Percentiles rank a stretch among this genome's conserved stretches.
Evolutionary conservation across 495 filamentous ascomycete genomes (phyloP).

Genomic region (Venustampulla echinocandica): DNA sequence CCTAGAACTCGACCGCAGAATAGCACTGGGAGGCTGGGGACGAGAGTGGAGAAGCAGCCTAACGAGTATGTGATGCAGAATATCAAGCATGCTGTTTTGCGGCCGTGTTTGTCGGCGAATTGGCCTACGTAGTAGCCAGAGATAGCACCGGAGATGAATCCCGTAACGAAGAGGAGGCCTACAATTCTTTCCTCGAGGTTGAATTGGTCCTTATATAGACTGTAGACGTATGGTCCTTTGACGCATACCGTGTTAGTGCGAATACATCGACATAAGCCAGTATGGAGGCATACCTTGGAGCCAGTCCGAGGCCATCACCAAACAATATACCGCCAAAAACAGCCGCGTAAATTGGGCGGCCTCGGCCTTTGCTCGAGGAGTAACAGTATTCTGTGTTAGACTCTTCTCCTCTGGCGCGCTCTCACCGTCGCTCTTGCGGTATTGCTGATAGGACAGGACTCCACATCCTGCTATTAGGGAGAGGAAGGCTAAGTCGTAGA

Average conservation of each 20-base stretch:
- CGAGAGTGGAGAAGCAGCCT: constrained; percentile 41
- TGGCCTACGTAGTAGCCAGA: constrained; percentile 42
- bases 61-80: constrained; percentile 43
- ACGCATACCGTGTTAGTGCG: constrained; percentile 4
- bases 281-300: constrained; percentile 36
- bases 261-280: neutral
- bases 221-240: constrained; percentile 44
- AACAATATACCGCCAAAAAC: constrained; percentile 39
- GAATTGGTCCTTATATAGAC: constrained; percentile 45
- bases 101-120: constrained; percentile 43
- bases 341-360: constrained; percentile 28
- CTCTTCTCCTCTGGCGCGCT: constrained; percentile 10
- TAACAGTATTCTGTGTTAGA: constrained; percentile 2
- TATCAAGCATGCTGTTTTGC: constrained; percentile 37
- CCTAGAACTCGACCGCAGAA: constrained; percentile 43
- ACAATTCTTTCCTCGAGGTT: constrained; percentile 35
- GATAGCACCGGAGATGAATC: constrained; percentile 42
- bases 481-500: constrained; percentile 16
- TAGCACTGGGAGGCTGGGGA: constrained; percentile 31
- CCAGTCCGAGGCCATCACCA: constrained; percentile 47
- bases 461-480: constrained; percentile 15
- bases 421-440: constrained; percentile 4
- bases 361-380: constrained; percentile 20
- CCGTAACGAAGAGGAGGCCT: constrained; percentile 41
- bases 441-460: constrained; percentile 19